Evolutionary conservation across 176 grass and related monocot species (phyloP), one percentile per base, ranked within the genome.

Genomic region (Neostapfia colusana): DNA sequence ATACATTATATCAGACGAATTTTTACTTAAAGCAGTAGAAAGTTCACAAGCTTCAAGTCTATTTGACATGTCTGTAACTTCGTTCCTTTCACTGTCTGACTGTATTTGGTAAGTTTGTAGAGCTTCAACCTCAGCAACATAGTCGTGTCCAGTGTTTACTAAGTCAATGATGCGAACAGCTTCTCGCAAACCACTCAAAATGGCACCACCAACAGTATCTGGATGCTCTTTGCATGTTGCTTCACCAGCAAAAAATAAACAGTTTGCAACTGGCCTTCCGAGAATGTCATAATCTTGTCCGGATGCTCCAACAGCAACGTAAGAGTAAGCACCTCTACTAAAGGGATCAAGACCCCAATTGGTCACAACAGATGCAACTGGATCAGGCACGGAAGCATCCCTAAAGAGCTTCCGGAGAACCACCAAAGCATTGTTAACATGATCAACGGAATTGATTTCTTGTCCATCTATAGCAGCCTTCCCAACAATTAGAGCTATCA

Each of bases 181-280:
- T 89, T 99, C 95, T 84, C 95, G 87, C 76, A 99, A 67, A 63
- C 95, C 95, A 90, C 95, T 99, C 65, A 99, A 87, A 89, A 99
- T 95, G 77, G 95, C 95, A 79, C 95, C 95, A 84, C 95, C 95
- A 77, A 99, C 95, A 80, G 95, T 99, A 88, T 99, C 95, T 84
- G 95, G 95, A 73, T 99, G 89, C 41, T 99, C 95, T 74, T 99
- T 99, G 83, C 95, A 99, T 65, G 95, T 99, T 69, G 92, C 95
- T 84, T 99, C 95, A 63, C 95, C 95, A 12, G 95, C 92, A 67
- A 99, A 99, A 84, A 99, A 99, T 73, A 99, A 82, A 88, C 85
- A 92, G 67, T 99, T 95, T 63, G 69, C 87, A 80, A 95, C 95
- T 74, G 92, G 91, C 71, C 81, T 84, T 84, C 95, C 95, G 1